phyloP scores from a whole-genome alignment of 208 protist species.

The Trypanosoma mega region DNA sequence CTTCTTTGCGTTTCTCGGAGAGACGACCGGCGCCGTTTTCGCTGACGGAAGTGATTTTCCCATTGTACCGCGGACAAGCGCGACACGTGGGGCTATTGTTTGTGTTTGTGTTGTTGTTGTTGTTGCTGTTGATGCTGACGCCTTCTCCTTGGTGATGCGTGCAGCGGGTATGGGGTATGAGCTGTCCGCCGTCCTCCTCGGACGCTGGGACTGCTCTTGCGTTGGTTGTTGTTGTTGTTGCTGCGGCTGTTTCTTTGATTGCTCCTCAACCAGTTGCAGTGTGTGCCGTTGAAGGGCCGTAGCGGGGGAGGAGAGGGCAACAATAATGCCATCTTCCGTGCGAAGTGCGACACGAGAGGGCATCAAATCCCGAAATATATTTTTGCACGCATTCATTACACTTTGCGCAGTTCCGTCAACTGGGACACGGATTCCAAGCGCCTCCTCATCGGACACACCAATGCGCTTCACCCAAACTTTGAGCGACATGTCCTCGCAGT shows the following conservation, averaged over 20 bases:
- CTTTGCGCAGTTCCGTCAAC: slow-evolving; percentile 22
- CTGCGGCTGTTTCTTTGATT: not conserved
- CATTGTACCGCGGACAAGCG: too few relatives aligned
- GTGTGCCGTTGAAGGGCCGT: slow-evolving; percentile 16
- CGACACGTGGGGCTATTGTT: too few relatives aligned
- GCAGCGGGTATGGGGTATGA: too few relatives aligned
- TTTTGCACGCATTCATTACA: slow-evolving; percentile 20
- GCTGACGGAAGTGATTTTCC: too few relatives aligned
- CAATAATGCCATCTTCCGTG: slow-evolving; percentile 24
- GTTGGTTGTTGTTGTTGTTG: not conserved
- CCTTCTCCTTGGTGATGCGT: too few relatives aligned
- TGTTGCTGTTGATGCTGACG: too few relatives aligned
- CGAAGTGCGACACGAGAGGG: slow-evolving; percentile 12
- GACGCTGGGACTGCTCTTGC: not conserved
- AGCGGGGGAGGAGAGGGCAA: slow-evolving; percentile 18
- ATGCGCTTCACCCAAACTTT: slow-evolving; percentile 31
- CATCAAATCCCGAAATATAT: slow-evolving; percentile 13
- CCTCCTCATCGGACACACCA: slow-evolving; percentile 19
- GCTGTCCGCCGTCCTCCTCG: too few relatives aligned
- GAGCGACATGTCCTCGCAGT: slow-evolving; percentile 10
- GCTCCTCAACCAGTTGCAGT: slow-evolving; percentile 11
- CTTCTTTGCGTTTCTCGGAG: too few relatives aligned
- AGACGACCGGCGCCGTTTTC: too few relatives aligned
- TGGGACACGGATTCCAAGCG: slow-evolving; percentile 20
- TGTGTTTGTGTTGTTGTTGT: too few relatives aligned